These are phyloP conservation scores for Ilex paraguariensis DNA, from an alignment of 305 asterid species.

Conservation along the genomic window DNA sequence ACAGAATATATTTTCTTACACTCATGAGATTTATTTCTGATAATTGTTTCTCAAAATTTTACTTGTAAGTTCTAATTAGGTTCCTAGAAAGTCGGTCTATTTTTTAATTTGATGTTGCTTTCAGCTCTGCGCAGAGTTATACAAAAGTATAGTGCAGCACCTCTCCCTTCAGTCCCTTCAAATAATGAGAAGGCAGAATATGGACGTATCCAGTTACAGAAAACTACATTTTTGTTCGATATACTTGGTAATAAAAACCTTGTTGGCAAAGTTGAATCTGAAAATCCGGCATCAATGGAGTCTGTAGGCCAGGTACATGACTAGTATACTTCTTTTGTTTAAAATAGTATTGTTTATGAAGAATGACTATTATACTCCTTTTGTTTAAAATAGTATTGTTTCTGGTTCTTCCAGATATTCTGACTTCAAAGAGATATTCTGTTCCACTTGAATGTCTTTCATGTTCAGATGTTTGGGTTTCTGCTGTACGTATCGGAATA, in stretches of 20 bases:
- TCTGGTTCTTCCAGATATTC: slow-evolving; percentile 19
- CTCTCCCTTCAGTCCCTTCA: slow-evolving; percentile 57
- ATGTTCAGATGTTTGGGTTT: slow-evolving; percentile 84
- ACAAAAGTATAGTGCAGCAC: slow-evolving; percentile 46
- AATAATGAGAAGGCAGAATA: slow-evolving; percentile 58
- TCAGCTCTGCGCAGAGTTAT: slow-evolving; percentile 83
- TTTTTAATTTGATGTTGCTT: slow-evolving; percentile 22
- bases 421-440: slow-evolving; percentile 13
- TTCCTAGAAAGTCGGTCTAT: background rate
- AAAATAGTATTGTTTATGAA: slow-evolving; percentile 5
- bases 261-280: slow-evolving; percentile 44
- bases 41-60: background rate
- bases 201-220: slow-evolving; percentile 59
- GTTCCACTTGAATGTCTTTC: slow-evolving; percentile 15
- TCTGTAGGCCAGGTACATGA: slow-evolving; percentile 68
- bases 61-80: background rate
- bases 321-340: slow-evolving; percentile 7
- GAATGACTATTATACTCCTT: slow-evolving; percentile 7
- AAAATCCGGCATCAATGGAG: slow-evolving; percentile 81
- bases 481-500: slow-evolving; percentile 65
- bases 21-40: too few relatives aligned
- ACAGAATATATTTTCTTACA: too few relatives aligned
- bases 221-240: slow-evolving; percentile 48
- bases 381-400: slow-evolving; percentile 2
- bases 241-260: slow-evolving; percentile 30